Conservation (phyloP, 2,329 filamentous ascomycete genomes). For the Nothophaeocryptopus gaeumannii region DNA sequence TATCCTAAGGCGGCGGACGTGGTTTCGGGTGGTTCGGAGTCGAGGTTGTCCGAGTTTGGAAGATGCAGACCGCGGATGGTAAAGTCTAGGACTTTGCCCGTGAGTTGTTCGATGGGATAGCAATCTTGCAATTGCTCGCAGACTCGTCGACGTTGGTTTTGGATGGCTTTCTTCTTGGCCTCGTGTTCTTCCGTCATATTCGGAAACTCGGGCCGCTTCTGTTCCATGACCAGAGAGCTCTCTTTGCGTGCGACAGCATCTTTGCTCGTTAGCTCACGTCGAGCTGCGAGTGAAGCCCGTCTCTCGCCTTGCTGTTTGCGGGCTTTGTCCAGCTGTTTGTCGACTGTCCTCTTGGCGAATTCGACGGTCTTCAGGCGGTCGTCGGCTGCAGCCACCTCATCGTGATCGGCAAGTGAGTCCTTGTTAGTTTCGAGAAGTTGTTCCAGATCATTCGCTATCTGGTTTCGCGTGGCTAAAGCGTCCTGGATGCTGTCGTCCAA, state of each 20-base stretch:
- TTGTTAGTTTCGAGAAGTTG: slow-evolving; percentile 40
- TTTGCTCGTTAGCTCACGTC: slow-evolving; percentile 64
- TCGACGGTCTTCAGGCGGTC: slow-evolving; percentile 46
- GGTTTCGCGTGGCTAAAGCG: slow-evolving; percentile 71
- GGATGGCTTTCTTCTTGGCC: slow-evolving; percentile 62
- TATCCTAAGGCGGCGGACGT: slow-evolving; percentile 80
- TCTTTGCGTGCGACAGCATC: slow-evolving; percentile 36
- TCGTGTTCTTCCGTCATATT: slow-evolving; percentile 30
- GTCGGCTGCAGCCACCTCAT: slow-evolving; percentile 41
- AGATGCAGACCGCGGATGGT: slow-evolving; percentile 75
- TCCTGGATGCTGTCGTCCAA: slow-evolving; percentile 90
- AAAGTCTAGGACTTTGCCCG: slow-evolving; percentile 68
- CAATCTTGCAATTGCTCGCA: slow-evolving; percentile 77
- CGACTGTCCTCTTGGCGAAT: slow-evolving; percentile 60
- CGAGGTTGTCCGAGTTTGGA: slow-evolving; percentile 70
- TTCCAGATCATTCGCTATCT: slow-evolving; percentile 76
- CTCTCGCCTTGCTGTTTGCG: slow-evolving; percentile 66
- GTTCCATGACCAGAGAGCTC: slow-evolving; percentile 48
- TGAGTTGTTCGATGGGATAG: slow-evolving; percentile 73
- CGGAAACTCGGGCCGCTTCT: slow-evolving; percentile 54
- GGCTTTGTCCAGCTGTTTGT: slow-evolving; percentile 62
- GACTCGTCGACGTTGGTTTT: slow-evolving; percentile 82
- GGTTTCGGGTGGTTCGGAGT: slow-evolving; percentile 67
- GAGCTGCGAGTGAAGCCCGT: slow-evolving; percentile 60
- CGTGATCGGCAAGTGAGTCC: slow-evolving; percentile 36